A percentile compares a stretch with the other conserved stretches of the same genome.
These are phyloP conservation scores for Daedalea quercina DNA, from an alignment of 768 basidiomycete genomes.

Conservation along the genomic window DNA sequence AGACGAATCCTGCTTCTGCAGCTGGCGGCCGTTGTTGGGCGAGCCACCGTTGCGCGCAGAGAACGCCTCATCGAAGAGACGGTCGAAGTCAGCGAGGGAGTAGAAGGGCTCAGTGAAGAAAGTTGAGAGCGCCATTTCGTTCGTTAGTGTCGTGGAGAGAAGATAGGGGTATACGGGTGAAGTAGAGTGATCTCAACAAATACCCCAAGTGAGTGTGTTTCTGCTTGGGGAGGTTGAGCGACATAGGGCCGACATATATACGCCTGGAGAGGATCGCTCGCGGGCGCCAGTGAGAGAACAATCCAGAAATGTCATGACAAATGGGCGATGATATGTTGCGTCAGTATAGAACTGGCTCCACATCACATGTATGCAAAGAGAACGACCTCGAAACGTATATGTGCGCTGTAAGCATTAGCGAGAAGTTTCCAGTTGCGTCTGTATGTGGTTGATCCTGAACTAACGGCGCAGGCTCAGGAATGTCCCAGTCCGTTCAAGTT, in stretches of 20 bases:
- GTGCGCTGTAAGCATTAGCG: too few species aligned
- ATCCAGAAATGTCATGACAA: background rate
- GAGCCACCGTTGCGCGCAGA: slow-evolving; percentile 10
- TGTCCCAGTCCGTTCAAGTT: too few species aligned
- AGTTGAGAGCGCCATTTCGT: slow-evolving; percentile 26
- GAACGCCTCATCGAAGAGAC: slow-evolving; percentile 36
- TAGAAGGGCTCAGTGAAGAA: slow-evolving; percentile 37
- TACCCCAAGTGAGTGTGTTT: background rate
- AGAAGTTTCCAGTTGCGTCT: too few species aligned
- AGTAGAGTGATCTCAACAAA: background rate
- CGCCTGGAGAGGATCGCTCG: background rate
- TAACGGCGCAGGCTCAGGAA: too few species aligned
- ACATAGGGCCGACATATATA: background rate
- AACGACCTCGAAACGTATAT: too few species aligned
- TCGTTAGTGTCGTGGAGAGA: slow-evolving; percentile 2
- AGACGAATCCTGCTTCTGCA: slow-evolving; percentile 3
- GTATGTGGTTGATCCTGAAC: too few species aligned
- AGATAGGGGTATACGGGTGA: background rate
- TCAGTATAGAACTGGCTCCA: too few species aligned
- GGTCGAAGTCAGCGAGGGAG: slow-evolving; percentile 33
- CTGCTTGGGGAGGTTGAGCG: background rate
- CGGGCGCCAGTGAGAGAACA: background rate
- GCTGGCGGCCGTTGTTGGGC: slow-evolving; percentile 1
- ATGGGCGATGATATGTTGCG: background rate
- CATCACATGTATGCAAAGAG: too few species aligned